Base-by-base conservation (phyloP, 2,329 filamentous ascomycete species). In the Penicillium sp. region DNA sequence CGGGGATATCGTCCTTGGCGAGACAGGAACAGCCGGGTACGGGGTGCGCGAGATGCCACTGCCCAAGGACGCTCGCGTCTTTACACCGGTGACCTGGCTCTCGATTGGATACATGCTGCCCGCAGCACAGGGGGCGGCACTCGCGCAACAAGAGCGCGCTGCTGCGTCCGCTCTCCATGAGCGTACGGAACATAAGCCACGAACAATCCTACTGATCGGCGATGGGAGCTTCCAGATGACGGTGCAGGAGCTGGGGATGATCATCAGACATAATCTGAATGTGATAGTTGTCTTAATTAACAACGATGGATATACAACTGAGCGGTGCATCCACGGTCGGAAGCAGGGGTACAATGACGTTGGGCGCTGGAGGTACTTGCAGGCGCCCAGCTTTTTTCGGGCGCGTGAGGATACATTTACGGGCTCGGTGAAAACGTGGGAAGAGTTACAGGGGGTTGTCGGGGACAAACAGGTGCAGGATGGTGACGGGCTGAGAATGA, bases 311-410 rank as follows among this genome's bases (percentile, higher is more conserved):
- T 64, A 64, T 23, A 48, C 44, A 13, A 56, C 61, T 17, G 58
- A 64, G 55, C 56, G 64, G 2, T 45, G 26, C 7, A 61, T 64
- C 21, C 64, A 66, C 17, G 64, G 59, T 0, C 47, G 47, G 13
- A 26, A 61, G 0, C 31, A 55, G 9, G 47, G 8, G 4, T 66
- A 73, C 1, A 74, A 75, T 0, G 75, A 73, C 35, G 75, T 79
- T 13, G 53, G 63, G 65, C 29, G 68, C 55, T 35, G 73, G 70
- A 60, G 77, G 81, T 26, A 60, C 17, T 26, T 60, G 13, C 21
- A 60, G n/a, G 58, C 29, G 2, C 58, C 52, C 1, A 41, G 30
- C 3, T 45, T 50, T 7, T 60, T 60, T 23, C 51, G 58, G 23
- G 58, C 51, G 2, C n/a, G 3, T 3, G 31, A 35, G 31, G 31